Evolutionary conservation across 2,329 filamentous ascomycete genomes (phyloP).

Genomic region (Dothistroma pini): DNA sequence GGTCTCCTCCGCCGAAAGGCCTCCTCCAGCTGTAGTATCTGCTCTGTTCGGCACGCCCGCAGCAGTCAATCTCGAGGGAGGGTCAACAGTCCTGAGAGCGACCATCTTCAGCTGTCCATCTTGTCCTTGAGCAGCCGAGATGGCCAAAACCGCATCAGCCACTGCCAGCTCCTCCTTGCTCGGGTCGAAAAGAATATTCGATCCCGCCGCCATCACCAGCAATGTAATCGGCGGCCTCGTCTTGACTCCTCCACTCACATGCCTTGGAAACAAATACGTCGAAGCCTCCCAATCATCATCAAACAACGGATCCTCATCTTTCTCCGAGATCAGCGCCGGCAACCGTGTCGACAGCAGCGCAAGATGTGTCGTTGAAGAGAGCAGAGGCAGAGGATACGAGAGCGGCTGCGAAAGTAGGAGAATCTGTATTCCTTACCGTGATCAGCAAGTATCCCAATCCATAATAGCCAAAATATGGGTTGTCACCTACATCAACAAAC

Average conservation of each 20-base stretch:
- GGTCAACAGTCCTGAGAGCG: constrained; percentile 48
- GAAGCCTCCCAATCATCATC: constrained; percentile 96
- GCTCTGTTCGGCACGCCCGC: constrained; percentile 48
- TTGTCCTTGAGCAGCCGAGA: constrained; percentile 60
- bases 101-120: constrained; percentile 34
- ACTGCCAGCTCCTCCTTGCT: constrained; percentile 88
- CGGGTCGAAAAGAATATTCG: constrained; percentile 93
- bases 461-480: neutral
- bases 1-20: constrained; percentile 38
- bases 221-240: constrained; percentile 79
- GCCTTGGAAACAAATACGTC: constrained; percentile 64
- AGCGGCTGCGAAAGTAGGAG: constrained; percentile 88
- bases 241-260: constrained; percentile 27
- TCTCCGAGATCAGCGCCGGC: constrained; percentile 79
- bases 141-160: constrained; percentile 80
- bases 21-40: constrained; percentile 44
- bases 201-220: constrained; percentile 78
- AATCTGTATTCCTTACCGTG: constrained; percentile 54
- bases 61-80: constrained; percentile 47
- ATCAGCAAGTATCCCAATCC: neutral
- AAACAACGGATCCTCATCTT: constrained; percentile 94
- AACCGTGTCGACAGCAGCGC: constrained; percentile 84
- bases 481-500: constrained; percentile 76
- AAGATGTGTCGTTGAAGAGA: constrained; percentile 89
- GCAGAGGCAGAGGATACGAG: constrained; percentile 87